phyloP scores from a whole-genome alignment of 495 filamentous ascomycete genomes.

The Aspergillus indologenus region DNA sequence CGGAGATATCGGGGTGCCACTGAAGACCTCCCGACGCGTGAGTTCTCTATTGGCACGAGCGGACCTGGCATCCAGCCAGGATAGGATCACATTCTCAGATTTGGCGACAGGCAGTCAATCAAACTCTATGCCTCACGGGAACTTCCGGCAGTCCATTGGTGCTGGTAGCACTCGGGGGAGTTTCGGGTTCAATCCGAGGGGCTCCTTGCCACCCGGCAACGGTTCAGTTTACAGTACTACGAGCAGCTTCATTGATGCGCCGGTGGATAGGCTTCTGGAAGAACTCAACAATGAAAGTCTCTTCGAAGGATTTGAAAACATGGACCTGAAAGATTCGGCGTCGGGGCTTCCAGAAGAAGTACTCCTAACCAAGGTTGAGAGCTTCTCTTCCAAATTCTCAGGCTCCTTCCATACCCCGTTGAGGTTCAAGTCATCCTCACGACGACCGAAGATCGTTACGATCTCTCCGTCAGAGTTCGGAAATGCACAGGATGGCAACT shows the following conservation, averaged over 20 bases:
- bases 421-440: slow-evolving; percentile 41
- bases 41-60: slow-evolving; percentile 91
- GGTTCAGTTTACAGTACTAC: slow-evolving; percentile 43
- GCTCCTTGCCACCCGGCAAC: slow-evolving; percentile 39
- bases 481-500: slow-evolving; percentile 26
- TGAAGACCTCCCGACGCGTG: slow-evolving; percentile 77
- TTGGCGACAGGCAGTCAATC: slow-evolving; percentile 54
- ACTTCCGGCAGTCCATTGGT: slow-evolving; percentile 71
- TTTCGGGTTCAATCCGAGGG: slow-evolving; percentile 48
- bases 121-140: slow-evolving; percentile 44
- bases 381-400: slow-evolving; percentile 60
- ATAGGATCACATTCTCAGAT: slow-evolving; percentile 71
- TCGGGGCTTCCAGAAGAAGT: slow-evolving; percentile 73
- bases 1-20: slow-evolving; percentile 60
- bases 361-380: slow-evolving; percentile 68
- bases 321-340: slow-evolving; percentile 67
- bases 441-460: slow-evolving; percentile 59
- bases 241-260: slow-evolving; percentile 59
- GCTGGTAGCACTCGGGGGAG: slow-evolving; percentile 61
- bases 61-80: slow-evolving; percentile 75
- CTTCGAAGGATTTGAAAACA: slow-evolving; percentile 65
- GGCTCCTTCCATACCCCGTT: slow-evolving; percentile 53
- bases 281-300: slow-evolving; percentile 62
- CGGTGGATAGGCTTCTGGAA: slow-evolving; percentile 70
- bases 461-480: slow-evolving; percentile 54